A percentile compares a stretch with the other conserved stretches of the same genome.
These are phyloP conservation scores for Aureobasidium mangrovei DNA, from an alignment of 2,329 filamentous ascomycete species.

Conservation along the genomic window DNA sequence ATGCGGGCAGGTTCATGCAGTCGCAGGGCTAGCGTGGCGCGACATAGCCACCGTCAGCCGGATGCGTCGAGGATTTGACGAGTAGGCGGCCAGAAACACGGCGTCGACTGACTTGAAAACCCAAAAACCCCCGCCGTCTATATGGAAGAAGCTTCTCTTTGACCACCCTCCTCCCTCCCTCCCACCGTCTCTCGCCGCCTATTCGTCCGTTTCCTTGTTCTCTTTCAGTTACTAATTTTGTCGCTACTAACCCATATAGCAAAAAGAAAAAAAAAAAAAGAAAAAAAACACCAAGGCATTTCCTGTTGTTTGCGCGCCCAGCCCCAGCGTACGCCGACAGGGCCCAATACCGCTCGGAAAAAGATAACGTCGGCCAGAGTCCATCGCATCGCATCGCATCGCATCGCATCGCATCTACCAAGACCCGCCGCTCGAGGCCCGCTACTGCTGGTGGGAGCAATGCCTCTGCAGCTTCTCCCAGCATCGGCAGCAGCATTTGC, in stretches of 20 bases:
- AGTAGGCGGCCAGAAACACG: not conserved
- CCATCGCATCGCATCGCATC: constrained; percentile 15
- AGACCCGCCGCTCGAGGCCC: not conserved
- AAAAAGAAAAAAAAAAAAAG: not conserved
- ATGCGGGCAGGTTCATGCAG: not conserved
- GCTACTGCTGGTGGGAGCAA: constrained; percentile 30
- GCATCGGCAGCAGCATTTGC: constrained; percentile 95
- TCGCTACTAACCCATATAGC: constrained; percentile 10
- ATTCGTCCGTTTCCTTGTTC: constrained; percentile 7
- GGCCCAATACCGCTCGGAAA: constrained; percentile 6
- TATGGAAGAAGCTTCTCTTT: constrained; percentile 5
- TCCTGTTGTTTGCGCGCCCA: not conserved
- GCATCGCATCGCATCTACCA: constrained; percentile 14
- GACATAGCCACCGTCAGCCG: constrained; percentile 13
- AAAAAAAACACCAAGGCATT: not conserved
- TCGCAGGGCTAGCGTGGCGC: not conserved
- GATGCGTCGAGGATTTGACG: not conserved
- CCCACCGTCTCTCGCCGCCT: not conserved
- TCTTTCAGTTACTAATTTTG: constrained; percentile 2
- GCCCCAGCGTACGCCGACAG: not conserved
- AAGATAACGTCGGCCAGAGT: constrained; percentile 4
- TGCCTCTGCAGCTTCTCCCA: constrained; percentile 89
- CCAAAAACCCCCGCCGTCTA: constrained; percentile 5
- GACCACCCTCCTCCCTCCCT: constrained; percentile 6
- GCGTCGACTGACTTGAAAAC: not conserved